These are phyloP conservation scores for Hymenoscyphus repandus DNA, from an alignment of 2,329 filamentous ascomycete genomes.

Conservation along the genomic window DNA sequence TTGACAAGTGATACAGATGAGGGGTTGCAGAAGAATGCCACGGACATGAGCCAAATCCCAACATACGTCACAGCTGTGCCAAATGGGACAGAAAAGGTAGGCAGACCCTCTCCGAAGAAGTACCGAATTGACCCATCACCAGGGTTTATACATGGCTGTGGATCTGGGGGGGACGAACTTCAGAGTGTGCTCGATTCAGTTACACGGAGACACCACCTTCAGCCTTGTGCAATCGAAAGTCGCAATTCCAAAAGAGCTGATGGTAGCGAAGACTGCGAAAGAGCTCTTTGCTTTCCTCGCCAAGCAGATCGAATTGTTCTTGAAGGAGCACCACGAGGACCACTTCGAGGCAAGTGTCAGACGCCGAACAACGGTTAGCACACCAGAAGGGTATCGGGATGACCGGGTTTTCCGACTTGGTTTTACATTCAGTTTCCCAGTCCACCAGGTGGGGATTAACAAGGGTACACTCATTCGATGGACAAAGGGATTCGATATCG, in stretches of 20 bases:
- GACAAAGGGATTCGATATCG: conserved; percentile 98
- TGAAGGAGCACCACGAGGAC: conserved; percentile 80
- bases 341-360: conserved; percentile 70
- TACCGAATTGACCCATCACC: conserved; percentile 8
- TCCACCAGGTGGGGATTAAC: conserved; percentile 91
- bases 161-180: conserved; percentile 99
- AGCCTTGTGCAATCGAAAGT: conserved; percentile 90
- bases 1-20: conserved; percentile 52
- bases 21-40: conserved; percentile 71
- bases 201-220: conserved; percentile 94
- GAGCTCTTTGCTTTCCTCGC: conserved; percentile 92
- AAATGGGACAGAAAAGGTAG: conserved; percentile 94
- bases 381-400: conserved; percentile 55
- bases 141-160: conserved; percentile 90
- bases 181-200: conserved; percentile 88
- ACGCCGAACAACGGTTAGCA: conserved; percentile 56
- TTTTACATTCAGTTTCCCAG: conserved; percentile 99
- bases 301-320: conserved; percentile 84
- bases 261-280: conserved; percentile 79
- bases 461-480: conserved; percentile 90
- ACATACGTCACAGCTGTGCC: conserved; percentile 95
- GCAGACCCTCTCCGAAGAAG: not conserved
- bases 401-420: conserved; percentile 86
- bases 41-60: conserved; percentile 89
- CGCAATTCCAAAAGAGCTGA: conserved; percentile 81